Evolutionary conservation across 1,284 basidiomycete genomes (phyloP), one percentile per base, ranked within the genome.

Genomic region (Cutaneotrichosporon spelunceum): DNA sequence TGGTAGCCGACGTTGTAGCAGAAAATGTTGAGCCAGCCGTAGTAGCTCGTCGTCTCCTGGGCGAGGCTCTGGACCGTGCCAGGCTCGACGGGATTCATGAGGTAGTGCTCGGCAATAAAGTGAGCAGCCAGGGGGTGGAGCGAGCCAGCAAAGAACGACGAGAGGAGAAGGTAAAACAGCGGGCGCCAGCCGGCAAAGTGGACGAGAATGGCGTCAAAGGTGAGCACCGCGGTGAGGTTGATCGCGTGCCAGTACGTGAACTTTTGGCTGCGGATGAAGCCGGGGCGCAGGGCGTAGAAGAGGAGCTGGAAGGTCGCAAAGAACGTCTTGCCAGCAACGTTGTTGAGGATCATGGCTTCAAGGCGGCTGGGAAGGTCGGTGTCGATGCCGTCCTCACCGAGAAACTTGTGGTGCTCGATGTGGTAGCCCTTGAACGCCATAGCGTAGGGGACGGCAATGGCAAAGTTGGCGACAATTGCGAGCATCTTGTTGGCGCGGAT

Each of bases 1-100:
- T 98, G 95, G 76, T 97, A 98, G 49, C 95, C 95, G 61, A 97
- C 90, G 70, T 99, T 99, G 79, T 97, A 99, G n/a, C 91, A 90
- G 16, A 99, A 80, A 6, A 88, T 69, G 78, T 99, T 99, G 63
- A 98, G 82, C 56, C 87, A 86, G 0, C 96, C 96, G 70, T 99
- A 98, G 78, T 99, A 99, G 61, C 88, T 91, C 79, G 93, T 98
- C 0, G 96, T 99, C 81, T 99, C 96, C 77, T 98, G 94, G 21
- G 68, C 72, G 44, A 79, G 66, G 33, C 65, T 71, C 57, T 73
- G 68, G 19, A 73, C 59, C 34, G 24, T 57, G 49, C 65, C 69
- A 16, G 64, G 62, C 61, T 61, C 65, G 44, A 54, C 61, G 47
- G 68, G 57, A 69, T 93, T 90, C 88, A 93, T 94, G 30, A 96